These are phyloP conservation scores for Heterobasidion annosum DNA, from an alignment of 1,284 basidiomycete species.

Conservation along the genomic window DNA sequence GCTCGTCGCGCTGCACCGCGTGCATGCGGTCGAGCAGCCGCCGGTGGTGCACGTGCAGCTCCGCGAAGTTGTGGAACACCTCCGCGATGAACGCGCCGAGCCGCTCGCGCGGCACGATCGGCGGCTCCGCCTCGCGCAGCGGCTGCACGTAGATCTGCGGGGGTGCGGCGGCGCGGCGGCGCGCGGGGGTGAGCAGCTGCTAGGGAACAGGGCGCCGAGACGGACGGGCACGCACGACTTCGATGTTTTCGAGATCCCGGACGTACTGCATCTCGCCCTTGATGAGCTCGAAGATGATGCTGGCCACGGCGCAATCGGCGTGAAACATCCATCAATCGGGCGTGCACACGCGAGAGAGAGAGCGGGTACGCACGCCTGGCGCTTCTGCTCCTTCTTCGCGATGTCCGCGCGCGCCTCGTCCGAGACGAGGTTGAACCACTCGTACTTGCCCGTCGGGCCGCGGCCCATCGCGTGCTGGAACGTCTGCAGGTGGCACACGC, in stretches of 20 bases:
- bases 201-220: background rate
- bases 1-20: slow-evolving; percentile 84
- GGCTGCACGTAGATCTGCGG: slow-evolving; percentile 70
- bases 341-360: background rate
- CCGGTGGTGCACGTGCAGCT: slow-evolving; percentile 69
- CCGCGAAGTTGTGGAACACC: slow-evolving; percentile 88
- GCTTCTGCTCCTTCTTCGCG: slow-evolving; percentile 70
- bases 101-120: slow-evolving; percentile 67
- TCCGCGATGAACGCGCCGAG: slow-evolving; percentile 78
- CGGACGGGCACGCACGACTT: slow-evolving; percentile 40
- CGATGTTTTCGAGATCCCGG: slow-evolving; percentile 85
- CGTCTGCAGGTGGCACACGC: slow-evolving; percentile 70
- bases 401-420: slow-evolving; percentile 56
- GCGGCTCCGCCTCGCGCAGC: slow-evolving; percentile 63
- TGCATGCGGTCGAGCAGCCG: slow-evolving; percentile 75
- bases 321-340: background rate
- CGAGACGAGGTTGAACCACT: slow-evolving; percentile 85
- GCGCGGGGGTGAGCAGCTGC: background rate
- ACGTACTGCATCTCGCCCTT: slow-evolving; percentile 95
- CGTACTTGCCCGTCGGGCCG: slow-evolving; percentile 65
- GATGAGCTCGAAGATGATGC: slow-evolving; percentile 92
- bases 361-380: slow-evolving; percentile 67
- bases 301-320: slow-evolving; percentile 19
- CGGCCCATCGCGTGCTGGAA: slow-evolving; percentile 83
- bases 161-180: background rate